phyloP scores from a whole-genome alignment of 1,139 yeast species.

The Scheffersomyces insectosa region DNA sequence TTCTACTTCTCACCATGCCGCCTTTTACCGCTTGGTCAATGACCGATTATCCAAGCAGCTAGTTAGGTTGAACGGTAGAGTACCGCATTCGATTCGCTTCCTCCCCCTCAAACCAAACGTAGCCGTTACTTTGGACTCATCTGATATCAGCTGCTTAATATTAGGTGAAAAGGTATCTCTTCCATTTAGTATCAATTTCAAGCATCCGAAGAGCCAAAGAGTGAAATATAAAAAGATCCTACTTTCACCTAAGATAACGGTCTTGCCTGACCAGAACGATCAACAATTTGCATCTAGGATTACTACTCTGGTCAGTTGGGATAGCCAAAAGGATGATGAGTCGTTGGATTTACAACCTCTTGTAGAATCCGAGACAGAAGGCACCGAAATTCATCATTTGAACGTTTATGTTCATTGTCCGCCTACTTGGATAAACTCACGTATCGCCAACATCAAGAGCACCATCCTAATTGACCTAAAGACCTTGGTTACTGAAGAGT shows the following conservation, averaged over 20 bases:
- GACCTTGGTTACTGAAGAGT: constrained; percentile 23
- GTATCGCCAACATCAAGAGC: constrained; percentile 7
- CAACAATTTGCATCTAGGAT: constrained; percentile 13
- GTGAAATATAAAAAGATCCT: constrained; percentile 21
- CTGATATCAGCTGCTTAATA: constrained; percentile 4
- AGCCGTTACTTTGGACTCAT: not conserved
- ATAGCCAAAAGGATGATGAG: constrained; percentile 43
- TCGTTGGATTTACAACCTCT: constrained; percentile 24
- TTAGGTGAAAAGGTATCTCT: constrained; percentile 32
- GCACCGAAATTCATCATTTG: constrained; percentile 15
- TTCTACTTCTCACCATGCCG: not conserved
- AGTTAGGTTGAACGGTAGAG: not conserved
- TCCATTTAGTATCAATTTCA: constrained; percentile 21
- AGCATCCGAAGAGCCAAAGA: constrained; percentile 14
- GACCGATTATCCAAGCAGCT: not conserved
- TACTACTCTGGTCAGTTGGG: constrained; percentile 35
- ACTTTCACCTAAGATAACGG: constrained; percentile 22
- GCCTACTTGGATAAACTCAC: constrained; percentile 11
- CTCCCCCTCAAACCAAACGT: not conserved
- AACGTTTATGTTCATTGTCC: constrained; percentile 29
- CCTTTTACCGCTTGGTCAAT: not conserved
- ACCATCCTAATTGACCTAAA: constrained; percentile 24
- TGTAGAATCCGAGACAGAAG: constrained; percentile 10
- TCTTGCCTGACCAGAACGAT: constrained; percentile 16
- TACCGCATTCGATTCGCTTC: not conserved